phyloP scores from a whole-genome alignment of 306 rosid genomes.

The Aeschynomene evenia region DNA sequence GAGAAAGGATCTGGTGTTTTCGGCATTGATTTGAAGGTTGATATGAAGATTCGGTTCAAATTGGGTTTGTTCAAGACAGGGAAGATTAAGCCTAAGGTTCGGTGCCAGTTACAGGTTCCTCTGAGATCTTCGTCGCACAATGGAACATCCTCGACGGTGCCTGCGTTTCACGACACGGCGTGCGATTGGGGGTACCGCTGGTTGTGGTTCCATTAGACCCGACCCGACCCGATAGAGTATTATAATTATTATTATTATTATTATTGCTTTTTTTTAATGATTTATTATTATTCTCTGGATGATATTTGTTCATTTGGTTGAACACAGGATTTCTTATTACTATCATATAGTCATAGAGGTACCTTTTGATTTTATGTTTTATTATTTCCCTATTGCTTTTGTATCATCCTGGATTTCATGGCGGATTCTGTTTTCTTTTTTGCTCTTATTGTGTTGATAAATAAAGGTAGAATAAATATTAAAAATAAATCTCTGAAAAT shows the following conservation, averaged over 20 bases:
- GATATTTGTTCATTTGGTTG: background rate
- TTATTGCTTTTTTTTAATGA: background rate
- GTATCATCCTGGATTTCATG: background rate
- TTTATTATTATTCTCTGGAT: background rate
- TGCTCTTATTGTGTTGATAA: background rate
- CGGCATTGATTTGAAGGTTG: slow-evolving; percentile 41
- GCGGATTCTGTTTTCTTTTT: background rate
- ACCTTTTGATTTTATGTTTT: background rate
- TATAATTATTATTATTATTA: accelerated
- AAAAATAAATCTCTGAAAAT: background rate
- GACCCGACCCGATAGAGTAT: background rate
- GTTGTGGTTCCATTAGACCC: slow-evolving; percentile 17
- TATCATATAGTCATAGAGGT: too few relatives aligned
- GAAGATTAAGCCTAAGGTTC: slow-evolving; percentile 45
- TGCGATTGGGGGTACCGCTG: slow-evolving; percentile 42
- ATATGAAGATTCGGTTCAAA: slow-evolving; percentile 39
- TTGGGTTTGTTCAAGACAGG: slow-evolving; percentile 36
- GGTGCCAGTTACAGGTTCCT: slow-evolving; percentile 48
- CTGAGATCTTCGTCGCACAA: slow-evolving; percentile 20
- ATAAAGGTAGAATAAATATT: background rate
- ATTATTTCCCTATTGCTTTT: background rate
- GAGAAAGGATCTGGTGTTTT: slow-evolving; percentile 38
- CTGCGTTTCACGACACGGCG: slow-evolving; percentile 25
- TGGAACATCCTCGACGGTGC: background rate
- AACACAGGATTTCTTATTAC: background rate